Evolutionary conservation across 345 rosid species (phyloP).

Genomic region (Bruguiera parviflora): DNA sequence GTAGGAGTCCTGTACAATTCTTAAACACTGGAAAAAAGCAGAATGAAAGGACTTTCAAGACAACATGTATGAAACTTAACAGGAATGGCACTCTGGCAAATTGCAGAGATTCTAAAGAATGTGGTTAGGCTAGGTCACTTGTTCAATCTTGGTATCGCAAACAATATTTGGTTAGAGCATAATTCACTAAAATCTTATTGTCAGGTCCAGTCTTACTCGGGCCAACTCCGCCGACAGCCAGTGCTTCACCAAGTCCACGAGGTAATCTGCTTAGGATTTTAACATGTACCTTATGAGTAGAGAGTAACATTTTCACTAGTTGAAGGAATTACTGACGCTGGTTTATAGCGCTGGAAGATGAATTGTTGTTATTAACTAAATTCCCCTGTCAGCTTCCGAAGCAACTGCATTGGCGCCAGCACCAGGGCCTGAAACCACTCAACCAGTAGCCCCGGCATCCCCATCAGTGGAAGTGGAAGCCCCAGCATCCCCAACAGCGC

Average conservation of each 20-base stretch:
- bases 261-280: too few species aligned
- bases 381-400: slow-evolving; percentile 38
- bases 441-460: slow-evolving; percentile 26
- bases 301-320: neutral
- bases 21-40: too few species aligned
- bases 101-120: too few species aligned
- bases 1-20: too few species aligned
- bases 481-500: neutral
- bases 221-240: slow-evolving; percentile 46
- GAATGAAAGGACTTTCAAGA: too few species aligned
- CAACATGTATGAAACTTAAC: too few species aligned
- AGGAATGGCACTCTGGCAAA: too few species aligned
- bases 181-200: neutral
- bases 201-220: slow-evolving; percentile 64
- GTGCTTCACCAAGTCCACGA: slow-evolving; percentile 39
- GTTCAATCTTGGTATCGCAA: too few species aligned
- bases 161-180: too few species aligned
- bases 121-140: too few species aligned
- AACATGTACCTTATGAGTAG: neutral
- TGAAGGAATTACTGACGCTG: neutral
- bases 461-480: slow-evolving; percentile 5
- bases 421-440: slow-evolving; percentile 20
- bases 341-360: too few species aligned
- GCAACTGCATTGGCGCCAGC: slow-evolving; percentile 23
- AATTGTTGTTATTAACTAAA: too few species aligned